These are phyloP conservation scores for peach (Prunus persica) DNA, from an alignment of 306 rosid genomes.

Conservation along the genomic window DNA sequence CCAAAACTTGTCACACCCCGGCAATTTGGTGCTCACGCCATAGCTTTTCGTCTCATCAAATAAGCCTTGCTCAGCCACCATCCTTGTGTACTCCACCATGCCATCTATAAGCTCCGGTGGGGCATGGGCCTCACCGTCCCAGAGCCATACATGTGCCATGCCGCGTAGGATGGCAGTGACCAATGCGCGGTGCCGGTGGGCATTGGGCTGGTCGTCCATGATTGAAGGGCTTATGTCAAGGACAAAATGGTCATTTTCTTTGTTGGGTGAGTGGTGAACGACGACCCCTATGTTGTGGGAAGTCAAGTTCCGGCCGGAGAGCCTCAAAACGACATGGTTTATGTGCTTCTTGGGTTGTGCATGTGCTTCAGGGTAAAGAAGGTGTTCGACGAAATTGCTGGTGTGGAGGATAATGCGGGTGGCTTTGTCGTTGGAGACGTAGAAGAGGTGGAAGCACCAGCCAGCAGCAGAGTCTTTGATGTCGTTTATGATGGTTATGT, in stretches of 20 bases:
- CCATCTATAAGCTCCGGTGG: conserved; percentile 44
- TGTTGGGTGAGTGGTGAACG: background rate
- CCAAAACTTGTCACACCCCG: conserved; percentile 27
- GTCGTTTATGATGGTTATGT: conserved; percentile 45
- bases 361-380: conserved; percentile 32
- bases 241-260: conserved; percentile 8
- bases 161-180: conserved; percentile 44
- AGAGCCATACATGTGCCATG: conserved; percentile 54
- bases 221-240: conserved; percentile 41
- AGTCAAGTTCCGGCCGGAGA: conserved; percentile 21
- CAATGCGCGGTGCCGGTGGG: conserved; percentile 22
- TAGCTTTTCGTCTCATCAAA: conserved; percentile 8
- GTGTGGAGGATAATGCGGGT: conserved; percentile 49
- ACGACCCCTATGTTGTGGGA: background rate
- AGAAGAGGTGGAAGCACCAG: conserved; percentile 46
- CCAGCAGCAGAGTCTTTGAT: conserved; percentile 30
- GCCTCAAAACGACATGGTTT: conserved; percentile 44
- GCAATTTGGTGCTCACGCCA: background rate
- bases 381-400: conserved; percentile 37
- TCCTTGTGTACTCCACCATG: conserved; percentile 47
- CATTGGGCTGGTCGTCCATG: conserved; percentile 33
- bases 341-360: conserved; percentile 36
- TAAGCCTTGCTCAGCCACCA: conserved; percentile 25
- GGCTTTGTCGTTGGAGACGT: conserved; percentile 64
- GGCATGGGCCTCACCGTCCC: too few species aligned